A percentile compares a stretch with the other conserved stretches of the same genome.
These are phyloP conservation scores for Gracilaria vermiculophylla DNA, from an alignment of 23 red algal genomes.

Conservation along the genomic window DNA sequence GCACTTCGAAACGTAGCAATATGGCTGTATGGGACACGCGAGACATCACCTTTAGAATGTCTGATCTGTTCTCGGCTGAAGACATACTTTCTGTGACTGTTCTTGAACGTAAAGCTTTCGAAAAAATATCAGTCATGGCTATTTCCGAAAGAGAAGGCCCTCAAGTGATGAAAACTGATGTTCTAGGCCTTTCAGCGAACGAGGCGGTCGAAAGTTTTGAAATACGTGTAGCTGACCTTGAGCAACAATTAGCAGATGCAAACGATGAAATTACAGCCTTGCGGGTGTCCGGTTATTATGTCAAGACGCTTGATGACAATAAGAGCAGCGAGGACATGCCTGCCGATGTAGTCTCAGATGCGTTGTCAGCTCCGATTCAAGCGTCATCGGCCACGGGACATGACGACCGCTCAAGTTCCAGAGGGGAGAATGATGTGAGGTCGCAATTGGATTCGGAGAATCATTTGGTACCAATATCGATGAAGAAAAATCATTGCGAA, in stretches of 20 bases:
- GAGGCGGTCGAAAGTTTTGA: slow-evolving; percentile 5
- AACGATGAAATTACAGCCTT: slow-evolving; percentile 13
- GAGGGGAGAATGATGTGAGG: background rate
- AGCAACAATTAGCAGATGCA: slow-evolving; percentile 30
- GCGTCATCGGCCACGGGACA: background rate
- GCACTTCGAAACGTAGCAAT: slow-evolving; percentile 5
- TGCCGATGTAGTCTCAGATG: background rate
- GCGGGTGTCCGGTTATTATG: background rate
- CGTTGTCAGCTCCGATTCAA: background rate
- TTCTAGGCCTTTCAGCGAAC: slow-evolving; percentile 1
- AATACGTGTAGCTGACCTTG: slow-evolving; percentile 17
- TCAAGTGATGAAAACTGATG: slow-evolving; percentile 3
- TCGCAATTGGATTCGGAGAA: background rate
- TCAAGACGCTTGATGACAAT: background rate
- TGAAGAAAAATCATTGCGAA: slow-evolving; percentile 4
- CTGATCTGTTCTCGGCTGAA: background rate
- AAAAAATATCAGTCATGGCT: slow-evolving; percentile 35
- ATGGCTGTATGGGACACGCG: slow-evolving; percentile 35
- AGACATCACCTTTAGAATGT: slow-evolving; percentile 22
- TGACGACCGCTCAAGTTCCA: background rate
- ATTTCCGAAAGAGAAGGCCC: slow-evolving; percentile 8
- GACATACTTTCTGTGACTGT: slow-evolving; percentile 31
- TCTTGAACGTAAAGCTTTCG: slow-evolving; percentile 17
- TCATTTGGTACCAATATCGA: background rate
- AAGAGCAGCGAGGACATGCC: slow-evolving; percentile 10